Percentiles rank a stretch among this genome's conserved stretches.
Conservation (phyloP, 805 yeast species). For the Ogataea thermomethanolica region DNA sequence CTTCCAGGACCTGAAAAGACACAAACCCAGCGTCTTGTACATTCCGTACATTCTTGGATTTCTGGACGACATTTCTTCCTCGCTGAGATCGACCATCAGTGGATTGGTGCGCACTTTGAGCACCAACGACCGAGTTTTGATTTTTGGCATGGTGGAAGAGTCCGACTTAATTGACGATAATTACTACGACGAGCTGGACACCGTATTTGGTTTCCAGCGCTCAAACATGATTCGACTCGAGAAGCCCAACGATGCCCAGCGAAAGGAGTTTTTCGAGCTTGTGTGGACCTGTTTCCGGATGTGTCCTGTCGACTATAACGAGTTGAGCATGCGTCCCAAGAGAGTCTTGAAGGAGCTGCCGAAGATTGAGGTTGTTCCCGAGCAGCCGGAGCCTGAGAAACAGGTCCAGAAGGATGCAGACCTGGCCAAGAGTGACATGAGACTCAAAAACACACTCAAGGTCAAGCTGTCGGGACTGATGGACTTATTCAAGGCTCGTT, state of each 20-base stretch:
- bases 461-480: slow-evolving; percentile 81
- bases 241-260: slow-evolving; percentile 44
- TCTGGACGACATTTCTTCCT: slow-evolving; percentile 60
- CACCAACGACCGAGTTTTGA: slow-evolving; percentile 67
- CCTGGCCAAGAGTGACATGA: slow-evolving; percentile 54
- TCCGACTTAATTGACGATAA: slow-evolving; percentile 14
- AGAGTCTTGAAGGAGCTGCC: slow-evolving; percentile 37
- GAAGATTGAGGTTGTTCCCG: slow-evolving; percentile 6
- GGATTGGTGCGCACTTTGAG: slow-evolving; percentile 65
- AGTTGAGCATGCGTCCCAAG: slow-evolving; percentile 53
- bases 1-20: slow-evolving; percentile 82
- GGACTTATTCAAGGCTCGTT: slow-evolving; percentile 84
- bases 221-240: slow-evolving; percentile 42
- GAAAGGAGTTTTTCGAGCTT: slow-evolving; percentile 52
- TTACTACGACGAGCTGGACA: slow-evolving; percentile 43
- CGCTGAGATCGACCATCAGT: slow-evolving; percentile 68
- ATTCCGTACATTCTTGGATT: slow-evolving; percentile 83
- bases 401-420: slow-evolving; percentile 39
- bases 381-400: background rate
- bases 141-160: slow-evolving; percentile 67
- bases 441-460: slow-evolving; percentile 78
- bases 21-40: slow-evolving; percentile 80
- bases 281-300: slow-evolving; percentile 54
- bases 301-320: slow-evolving; percentile 71
- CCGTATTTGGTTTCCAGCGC: slow-evolving; percentile 56